phyloP scores from a whole-genome alignment of 495 filamentous ascomycete genomes.

The Parachaetomium inaequale region DNA sequence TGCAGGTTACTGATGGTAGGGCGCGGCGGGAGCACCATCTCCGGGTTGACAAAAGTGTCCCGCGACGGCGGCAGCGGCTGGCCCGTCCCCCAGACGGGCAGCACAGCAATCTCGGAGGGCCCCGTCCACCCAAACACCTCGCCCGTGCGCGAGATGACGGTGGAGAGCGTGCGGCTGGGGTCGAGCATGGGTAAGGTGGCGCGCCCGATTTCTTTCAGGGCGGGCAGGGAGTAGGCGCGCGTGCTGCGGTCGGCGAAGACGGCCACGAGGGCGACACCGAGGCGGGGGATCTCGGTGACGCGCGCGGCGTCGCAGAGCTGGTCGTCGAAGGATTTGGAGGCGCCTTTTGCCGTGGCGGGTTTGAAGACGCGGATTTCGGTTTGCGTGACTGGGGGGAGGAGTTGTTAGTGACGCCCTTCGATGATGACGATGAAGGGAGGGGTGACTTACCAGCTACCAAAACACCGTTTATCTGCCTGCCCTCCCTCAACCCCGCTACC shows the following conservation, averaged over 20 bases:
- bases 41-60: slow-evolving; percentile 75
- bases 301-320: slow-evolving; percentile 72
- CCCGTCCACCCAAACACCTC: slow-evolving; percentile 86
- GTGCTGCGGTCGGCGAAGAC: slow-evolving; percentile 76
- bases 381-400: slow-evolving; percentile 61
- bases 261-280: slow-evolving; percentile 73
- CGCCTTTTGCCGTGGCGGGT: slow-evolving; percentile 78
- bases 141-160: slow-evolving; percentile 68
- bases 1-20: slow-evolving; percentile 96
- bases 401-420: neutral
- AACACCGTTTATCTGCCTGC: slow-evolving; percentile 67
- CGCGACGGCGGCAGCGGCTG: slow-evolving; percentile 44
- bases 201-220: slow-evolving; percentile 77
- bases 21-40: slow-evolving; percentile 65
- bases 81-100: slow-evolving; percentile 78
- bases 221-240: slow-evolving; percentile 79
- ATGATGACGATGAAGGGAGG: neutral
- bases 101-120: slow-evolving; percentile 74
- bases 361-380: slow-evolving; percentile 79
- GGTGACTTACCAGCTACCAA: slow-evolving; percentile 49
- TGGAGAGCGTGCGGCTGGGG: slow-evolving; percentile 61
- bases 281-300: slow-evolving; percentile 66
- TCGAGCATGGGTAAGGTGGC: slow-evolving; percentile 64
- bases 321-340: slow-evolving; percentile 81
- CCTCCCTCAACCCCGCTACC: slow-evolving; percentile 68